A percentile compares a stretch with the other conserved stretches of the same genome.
phyloP scores from a whole-genome alignment of 495 filamentous ascomycete species.

The Pseudotulostoma volvatum region DNA sequence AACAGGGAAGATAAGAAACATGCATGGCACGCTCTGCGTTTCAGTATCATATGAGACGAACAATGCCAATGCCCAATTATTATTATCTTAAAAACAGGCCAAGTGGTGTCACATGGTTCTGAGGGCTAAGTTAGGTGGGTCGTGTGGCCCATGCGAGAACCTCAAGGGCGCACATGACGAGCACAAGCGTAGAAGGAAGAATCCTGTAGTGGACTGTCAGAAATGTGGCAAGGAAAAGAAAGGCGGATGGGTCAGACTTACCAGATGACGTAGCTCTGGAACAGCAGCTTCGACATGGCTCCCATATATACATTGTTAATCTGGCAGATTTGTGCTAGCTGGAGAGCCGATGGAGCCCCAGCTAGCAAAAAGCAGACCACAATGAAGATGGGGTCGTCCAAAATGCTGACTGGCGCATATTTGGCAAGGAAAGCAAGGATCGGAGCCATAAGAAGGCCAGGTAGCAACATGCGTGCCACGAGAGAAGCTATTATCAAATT shows the following conservation, averaged over 20 bases:
- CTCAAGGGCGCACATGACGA: constrained; percentile 85
- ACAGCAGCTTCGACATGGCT: constrained; percentile 81
- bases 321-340: constrained; percentile 96
- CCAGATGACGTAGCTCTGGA: constrained; percentile 97
- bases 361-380: constrained; percentile 94
- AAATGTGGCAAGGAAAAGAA: constrained; percentile 1
- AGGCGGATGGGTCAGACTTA: constrained; percentile 25
- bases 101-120: no score
- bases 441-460: constrained; percentile 87
- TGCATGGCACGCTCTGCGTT: no score
- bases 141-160: constrained; percentile 83
- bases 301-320: constrained; percentile 91
- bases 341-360: constrained; percentile 84
- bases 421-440: constrained; percentile 80
- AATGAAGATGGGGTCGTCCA: constrained; percentile 95
- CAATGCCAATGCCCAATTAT: no score
- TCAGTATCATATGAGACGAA: no score
- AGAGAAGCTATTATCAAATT: constrained; percentile 74
- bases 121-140: no score
- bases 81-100: no score
- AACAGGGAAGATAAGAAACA: no score
- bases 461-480: constrained; percentile 79
- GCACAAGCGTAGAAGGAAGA: constrained; percentile 74
- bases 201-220: constrained; percentile 44
- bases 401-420: constrained; percentile 78